Conservation (phyloP, 2,329 filamentous ascomycete species). For the Fusarium falciforme region DNA sequence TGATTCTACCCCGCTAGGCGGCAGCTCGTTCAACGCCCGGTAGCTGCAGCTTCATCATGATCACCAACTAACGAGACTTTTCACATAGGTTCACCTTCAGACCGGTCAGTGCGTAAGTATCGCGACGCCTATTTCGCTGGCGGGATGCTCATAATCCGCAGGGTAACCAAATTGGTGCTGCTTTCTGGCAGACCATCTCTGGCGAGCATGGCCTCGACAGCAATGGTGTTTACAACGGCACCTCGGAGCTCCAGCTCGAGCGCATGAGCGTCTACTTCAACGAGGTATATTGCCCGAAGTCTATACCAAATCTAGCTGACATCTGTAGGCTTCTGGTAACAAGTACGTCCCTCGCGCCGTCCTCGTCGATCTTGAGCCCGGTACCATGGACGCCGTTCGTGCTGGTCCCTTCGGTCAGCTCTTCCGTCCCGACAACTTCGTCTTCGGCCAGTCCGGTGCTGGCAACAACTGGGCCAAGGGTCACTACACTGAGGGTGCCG, state of each 20-base stretch:
- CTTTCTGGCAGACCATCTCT: constrained; percentile 95
- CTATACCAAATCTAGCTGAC: constrained; percentile 19
- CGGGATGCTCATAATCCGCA: constrained; percentile 59
- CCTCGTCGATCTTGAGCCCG: constrained; percentile 98
- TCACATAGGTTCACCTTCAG: constrained; percentile 95
- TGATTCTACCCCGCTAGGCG: constrained; percentile 53
- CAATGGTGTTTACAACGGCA: constrained; percentile 98
- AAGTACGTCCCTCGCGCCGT: constrained; percentile 99
- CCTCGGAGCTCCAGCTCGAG: constrained; percentile 98
- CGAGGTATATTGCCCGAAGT: constrained; percentile 57
- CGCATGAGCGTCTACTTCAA: constrained; percentile 99
- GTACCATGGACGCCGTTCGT: constrained; percentile 99
- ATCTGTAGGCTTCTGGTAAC: constrained; percentile 85
- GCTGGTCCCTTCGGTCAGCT: constrained; percentile 98
- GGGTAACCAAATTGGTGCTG: constrained; percentile 99
- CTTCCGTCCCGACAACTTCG: constrained; percentile 99
- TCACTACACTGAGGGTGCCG: constrained; percentile 99
- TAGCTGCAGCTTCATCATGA: constrained; percentile 40
- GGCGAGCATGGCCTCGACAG: constrained; percentile 97
- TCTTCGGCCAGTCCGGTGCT: constrained; percentile 99
- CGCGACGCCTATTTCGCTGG: constrained; percentile 19
- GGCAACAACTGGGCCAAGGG: constrained; percentile 99
- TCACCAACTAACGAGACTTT: constrained; percentile 65
- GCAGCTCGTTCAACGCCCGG: constrained; percentile 24
- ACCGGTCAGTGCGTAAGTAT: constrained; percentile 96